Evolutionary conservation across 345 rosid genomes (phyloP).

Genomic region (Gossypium stocksii): DNA sequence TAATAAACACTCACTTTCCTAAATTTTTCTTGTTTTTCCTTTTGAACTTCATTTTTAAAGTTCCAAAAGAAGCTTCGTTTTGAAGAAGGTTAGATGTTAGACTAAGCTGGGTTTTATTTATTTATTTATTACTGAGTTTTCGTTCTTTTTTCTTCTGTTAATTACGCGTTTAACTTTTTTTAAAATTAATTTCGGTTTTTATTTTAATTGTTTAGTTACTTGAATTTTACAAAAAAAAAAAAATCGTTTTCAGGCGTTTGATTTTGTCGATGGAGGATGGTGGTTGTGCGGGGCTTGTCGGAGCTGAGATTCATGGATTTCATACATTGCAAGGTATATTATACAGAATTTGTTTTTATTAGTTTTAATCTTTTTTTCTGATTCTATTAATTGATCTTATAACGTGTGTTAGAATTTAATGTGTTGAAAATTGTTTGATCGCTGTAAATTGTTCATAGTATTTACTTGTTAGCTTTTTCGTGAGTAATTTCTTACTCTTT

Average conservation of each 20-base stretch:
- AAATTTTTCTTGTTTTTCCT: not conserved
- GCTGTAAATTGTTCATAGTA: not conserved
- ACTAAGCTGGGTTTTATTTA: too few species aligned
- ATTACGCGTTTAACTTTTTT: not conserved
- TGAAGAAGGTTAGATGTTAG: not conserved
- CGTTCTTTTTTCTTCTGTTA: not conserved
- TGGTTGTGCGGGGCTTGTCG: slow-evolving; percentile 38
- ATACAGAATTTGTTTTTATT: not conserved
- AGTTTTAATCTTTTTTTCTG: not conserved
- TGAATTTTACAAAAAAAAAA: not conserved
- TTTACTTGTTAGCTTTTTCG: not conserved
- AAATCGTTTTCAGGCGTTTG: not conserved
- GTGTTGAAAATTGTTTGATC: not conserved
- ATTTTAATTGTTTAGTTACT: not conserved
- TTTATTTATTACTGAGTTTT: not conserved
- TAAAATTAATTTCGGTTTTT: not conserved
- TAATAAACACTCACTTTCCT: not conserved
- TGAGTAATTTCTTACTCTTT: not conserved
- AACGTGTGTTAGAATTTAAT: not conserved
- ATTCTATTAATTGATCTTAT: not conserved
- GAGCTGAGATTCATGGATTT: slow-evolving; percentile 90
- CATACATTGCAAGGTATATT: slow-evolving; percentile 55
- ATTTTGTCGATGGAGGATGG: slow-evolving; percentile 35
- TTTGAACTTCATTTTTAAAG: not conserved
- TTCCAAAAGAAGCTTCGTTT: not conserved